Conservation (phyloP, 1,139 yeast genomes). For the Wickerhamiella pararugosa region DNA sequence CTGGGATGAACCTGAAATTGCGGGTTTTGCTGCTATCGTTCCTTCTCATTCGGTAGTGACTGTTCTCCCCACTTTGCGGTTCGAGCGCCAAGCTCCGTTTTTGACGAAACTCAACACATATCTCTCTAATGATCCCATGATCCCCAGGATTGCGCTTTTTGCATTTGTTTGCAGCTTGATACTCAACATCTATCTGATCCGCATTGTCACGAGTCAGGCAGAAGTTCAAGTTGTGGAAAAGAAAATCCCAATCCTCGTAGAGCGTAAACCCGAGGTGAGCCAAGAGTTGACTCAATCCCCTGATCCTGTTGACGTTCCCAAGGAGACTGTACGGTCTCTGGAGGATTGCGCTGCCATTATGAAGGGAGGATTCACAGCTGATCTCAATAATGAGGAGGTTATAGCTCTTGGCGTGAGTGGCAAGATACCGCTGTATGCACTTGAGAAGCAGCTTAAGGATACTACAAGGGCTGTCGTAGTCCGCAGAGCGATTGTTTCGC, state of each 20-base stretch:
- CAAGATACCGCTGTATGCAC: conserved; percentile 78
- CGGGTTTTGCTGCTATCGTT: conserved; percentile 7
- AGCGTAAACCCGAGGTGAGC: conserved; percentile 15
- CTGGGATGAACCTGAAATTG: conserved; percentile 12
- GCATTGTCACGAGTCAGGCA: conserved; percentile 15
- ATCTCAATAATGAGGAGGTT: conserved; percentile 59
- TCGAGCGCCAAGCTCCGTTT: conserved; percentile 12
- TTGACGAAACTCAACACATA: conserved; percentile 2
- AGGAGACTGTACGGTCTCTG: conserved; percentile 23
- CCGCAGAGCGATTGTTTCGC: conserved; percentile 83
- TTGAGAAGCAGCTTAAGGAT: conserved; percentile 80
- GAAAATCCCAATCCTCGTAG: conserved; percentile 22
- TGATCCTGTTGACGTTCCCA: conserved; percentile 4
- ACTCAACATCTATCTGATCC: conserved; percentile 66
- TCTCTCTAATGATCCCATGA: conserved; percentile 46
- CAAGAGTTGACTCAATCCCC: conserved; percentile 12
- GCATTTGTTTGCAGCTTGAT: conserved; percentile 63
- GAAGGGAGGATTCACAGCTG: conserved; percentile 58
- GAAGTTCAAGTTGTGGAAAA: conserved; percentile 23
- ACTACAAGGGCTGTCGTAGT: conserved; percentile 83
- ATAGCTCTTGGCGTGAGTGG: conserved; percentile 56
- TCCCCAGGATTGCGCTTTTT: conserved; percentile 63
- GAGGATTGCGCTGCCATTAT: conserved; percentile 50
- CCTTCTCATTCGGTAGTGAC: conserved; percentile 14
- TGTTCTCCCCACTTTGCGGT: conserved; percentile 14